Evolutionary conservation across 2,329 filamentous ascomycete species (phyloP).

Genomic region (Mollisiaceae sp.): DNA sequence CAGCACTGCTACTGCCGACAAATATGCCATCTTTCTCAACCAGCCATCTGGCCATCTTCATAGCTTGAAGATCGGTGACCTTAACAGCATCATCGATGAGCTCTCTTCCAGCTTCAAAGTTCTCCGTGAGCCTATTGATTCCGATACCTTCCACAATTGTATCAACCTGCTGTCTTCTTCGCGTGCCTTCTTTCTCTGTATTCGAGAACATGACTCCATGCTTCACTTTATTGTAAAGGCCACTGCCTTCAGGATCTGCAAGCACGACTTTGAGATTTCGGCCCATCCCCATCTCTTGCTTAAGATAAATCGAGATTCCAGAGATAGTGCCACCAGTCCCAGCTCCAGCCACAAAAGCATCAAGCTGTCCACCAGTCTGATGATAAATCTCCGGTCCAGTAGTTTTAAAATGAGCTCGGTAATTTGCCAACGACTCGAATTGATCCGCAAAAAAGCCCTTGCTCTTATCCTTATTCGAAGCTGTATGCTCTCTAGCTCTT

Average conservation of each 20-base stretch:
- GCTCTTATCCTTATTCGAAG: constrained; percentile 61
- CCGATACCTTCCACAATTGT: constrained; percentile 96
- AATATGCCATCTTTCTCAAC: constrained; percentile 97
- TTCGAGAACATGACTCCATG: constrained; percentile 95
- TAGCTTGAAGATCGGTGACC: constrained; percentile 87
- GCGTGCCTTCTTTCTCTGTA: constrained; percentile 89
- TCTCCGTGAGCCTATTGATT: constrained; percentile 91
- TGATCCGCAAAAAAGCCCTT: constrained; percentile 94
- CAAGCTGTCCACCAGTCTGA: constrained; percentile 75
- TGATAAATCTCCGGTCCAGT: constrained; percentile 90
- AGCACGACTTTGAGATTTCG: constrained; percentile 70
- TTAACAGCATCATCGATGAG: constrained; percentile 89
- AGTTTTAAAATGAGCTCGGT: constrained; percentile 77
- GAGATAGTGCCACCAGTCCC: constrained; percentile 94
- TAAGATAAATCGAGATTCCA: constrained; percentile 83
- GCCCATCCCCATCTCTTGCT: constrained; percentile 56
- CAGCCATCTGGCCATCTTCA: constrained; percentile 93
- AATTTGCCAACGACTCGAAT: constrained; percentile 92
- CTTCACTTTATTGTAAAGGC: constrained; percentile 87
- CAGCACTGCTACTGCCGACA: constrained; percentile 91
- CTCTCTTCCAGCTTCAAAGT: constrained; percentile 86
- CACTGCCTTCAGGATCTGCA: constrained; percentile 93
- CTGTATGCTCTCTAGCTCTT: constrained; percentile 76
- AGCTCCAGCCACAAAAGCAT: constrained; percentile 91
- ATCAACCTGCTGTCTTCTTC: constrained; percentile 89